Evolutionary conservation across 805 yeast genomes (phyloP), one percentile per base, ranked within the genome.

Genomic region (Komagataella pseudopastoris): DNA sequence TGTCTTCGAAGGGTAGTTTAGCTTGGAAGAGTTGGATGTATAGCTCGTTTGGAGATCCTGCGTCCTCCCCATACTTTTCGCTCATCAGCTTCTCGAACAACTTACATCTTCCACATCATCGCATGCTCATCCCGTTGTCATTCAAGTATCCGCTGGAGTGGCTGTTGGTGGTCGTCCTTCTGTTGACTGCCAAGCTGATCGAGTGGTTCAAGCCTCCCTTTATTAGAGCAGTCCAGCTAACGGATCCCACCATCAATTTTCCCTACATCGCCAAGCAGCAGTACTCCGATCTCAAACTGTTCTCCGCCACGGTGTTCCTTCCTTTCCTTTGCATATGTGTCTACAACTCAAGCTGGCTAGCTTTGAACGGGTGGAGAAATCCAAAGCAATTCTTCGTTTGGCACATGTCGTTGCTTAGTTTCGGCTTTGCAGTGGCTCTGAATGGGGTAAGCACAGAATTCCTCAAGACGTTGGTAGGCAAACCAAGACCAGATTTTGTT

Each of bases 401-500:
- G 44, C 62, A 66, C 17, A 55, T 71, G 3, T 66, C 76, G 8
- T 62, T 67, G 2, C 56, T 72, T 44, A 54, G 71, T 8, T 68
- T 77, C 24, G 57, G 69, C n/a, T 58, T 70, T 3, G 56, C 71
- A 3, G 64, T 78, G 3, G 66, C 73, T 45, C 54, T 75, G n/a
- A 63, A 71, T 54, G 75, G 79, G 46, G 68, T 83, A 14, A 57
- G 83, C 51, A 87, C 96, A 3, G 86, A 88, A 58, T 71, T 81
- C 36, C 65, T 88, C 55, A 90, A 91, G 69, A 77, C 82, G 59
- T 76, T 83, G 73, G 78, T 90, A 49, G 96, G 96, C 1, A 79
- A 95, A 62, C 83, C 83, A 51, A 75, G 97, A 57, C 98, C 97
- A 0, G 97, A 90, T 66, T 87, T 89, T 62, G 67, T 91, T 53